Percentiles rank a stretch among this genome's conserved stretches.
Conservation (phyloP, 225 moss, liverwort and hornwort genomes). For the Neckera pumila region DNA sequence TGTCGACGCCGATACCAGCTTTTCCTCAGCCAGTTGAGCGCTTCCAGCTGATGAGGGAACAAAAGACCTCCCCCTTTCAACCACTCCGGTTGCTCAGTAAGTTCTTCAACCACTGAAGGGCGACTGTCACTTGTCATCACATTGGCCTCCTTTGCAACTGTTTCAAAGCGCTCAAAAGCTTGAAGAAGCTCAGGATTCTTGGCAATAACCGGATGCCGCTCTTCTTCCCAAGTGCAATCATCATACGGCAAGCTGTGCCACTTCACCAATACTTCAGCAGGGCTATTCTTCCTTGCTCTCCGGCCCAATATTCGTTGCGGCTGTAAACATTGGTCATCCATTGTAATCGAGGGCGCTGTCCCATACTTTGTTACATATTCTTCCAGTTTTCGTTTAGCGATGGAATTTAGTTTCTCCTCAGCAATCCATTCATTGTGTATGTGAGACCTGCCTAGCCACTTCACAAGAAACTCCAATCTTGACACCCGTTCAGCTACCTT, state of each 20-base stretch:
- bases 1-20: slow-evolving; percentile 60
- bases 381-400: slow-evolving; percentile 61
- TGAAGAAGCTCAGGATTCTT: slow-evolving; percentile 30
- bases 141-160: slow-evolving; percentile 6
- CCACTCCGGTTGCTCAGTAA: slow-evolving; percentile 63
- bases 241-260: slow-evolving; percentile 73
- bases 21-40: slow-evolving; percentile 74
- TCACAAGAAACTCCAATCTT: slow-evolving; percentile 66
- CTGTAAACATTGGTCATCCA: slow-evolving; percentile 50
- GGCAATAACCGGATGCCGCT: slow-evolving; percentile 36
- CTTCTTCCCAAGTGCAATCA: slow-evolving; percentile 85
- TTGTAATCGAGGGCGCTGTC: slow-evolving; percentile 22
- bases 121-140: background rate
- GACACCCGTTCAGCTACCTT: background rate
- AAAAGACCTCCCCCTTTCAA: slow-evolving; percentile 57
- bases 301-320: slow-evolving; percentile 74
- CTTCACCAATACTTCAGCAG: slow-evolving; percentile 64
- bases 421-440: slow-evolving; percentile 85
- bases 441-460: slow-evolving; percentile 75
- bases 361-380: slow-evolving; percentile 64
- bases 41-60: slow-evolving; percentile 82
- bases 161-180: slow-evolving; percentile 46
- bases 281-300: slow-evolving; percentile 22
- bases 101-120: slow-evolving; percentile 36
- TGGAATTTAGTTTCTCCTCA: slow-evolving; percentile 39